A percentile compares a stretch with the other conserved stretches of the same genome.
These are phyloP conservation scores for Solanum chiquidenum DNA, from an alignment of 257 asterid genomes.

Conservation along the genomic window DNA sequence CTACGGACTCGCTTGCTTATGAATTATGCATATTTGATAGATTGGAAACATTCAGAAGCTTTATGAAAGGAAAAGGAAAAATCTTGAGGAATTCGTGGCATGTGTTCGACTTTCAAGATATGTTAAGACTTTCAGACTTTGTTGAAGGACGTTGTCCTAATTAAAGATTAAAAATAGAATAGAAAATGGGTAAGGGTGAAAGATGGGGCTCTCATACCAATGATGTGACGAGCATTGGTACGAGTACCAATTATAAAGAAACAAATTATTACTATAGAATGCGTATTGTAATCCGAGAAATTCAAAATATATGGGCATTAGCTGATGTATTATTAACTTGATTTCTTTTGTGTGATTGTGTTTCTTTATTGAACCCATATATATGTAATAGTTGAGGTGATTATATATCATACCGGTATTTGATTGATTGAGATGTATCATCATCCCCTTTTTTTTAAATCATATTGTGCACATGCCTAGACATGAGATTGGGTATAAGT, in stretches of 20 bases:
- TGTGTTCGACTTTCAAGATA: neutral
- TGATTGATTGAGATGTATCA: neutral
- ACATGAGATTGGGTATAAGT: neutral
- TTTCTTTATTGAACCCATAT: neutral
- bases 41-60: neutral
- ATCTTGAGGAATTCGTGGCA: neutral
- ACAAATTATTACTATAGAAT: too few relatives aligned
- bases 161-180: too few relatives aligned
- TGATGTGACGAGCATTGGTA: neutral
- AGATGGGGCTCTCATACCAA: neutral
- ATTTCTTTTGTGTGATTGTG: too few relatives aligned
- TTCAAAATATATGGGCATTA: neutral
- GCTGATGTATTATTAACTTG: neutral
- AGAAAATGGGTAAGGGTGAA: neutral
- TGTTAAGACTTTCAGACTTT: neutral
- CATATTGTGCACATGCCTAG: neutral
- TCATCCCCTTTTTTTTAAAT: neutral
- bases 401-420: too few relatives aligned
- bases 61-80: neutral
- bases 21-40: neutral
- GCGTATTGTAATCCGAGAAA: neutral
- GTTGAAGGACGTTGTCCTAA: neutral
- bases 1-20: neutral
- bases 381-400: neutral
- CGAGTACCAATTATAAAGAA: neutral